Conservation (phyloP, 257 asterid species). For the Jacaranda copaia region DNA sequence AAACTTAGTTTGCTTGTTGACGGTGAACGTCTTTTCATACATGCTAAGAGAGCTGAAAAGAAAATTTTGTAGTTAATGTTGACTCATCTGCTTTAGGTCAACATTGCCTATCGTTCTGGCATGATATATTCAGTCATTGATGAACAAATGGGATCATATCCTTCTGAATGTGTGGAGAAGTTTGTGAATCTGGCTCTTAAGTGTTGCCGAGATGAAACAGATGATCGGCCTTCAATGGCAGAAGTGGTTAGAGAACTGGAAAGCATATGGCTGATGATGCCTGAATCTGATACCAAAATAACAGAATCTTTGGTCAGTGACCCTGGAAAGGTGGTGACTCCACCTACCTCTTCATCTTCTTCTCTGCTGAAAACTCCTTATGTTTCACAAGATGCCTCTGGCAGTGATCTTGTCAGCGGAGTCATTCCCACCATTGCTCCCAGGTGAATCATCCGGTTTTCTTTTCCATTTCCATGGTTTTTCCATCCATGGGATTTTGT, state of each 20-base stretch:
- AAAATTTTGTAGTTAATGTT: not conserved
- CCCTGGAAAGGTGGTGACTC: constrained; percentile 35
- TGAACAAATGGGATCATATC: constrained; percentile 76
- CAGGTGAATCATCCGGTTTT: constrained; percentile 41
- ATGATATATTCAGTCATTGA: constrained; percentile 71
- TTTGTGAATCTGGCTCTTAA: constrained; percentile 67
- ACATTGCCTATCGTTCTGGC: constrained; percentile 67
- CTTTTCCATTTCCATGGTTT: not conserved
- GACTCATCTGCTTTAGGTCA: constrained; percentile 59
- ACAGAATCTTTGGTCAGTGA: constrained; percentile 47
- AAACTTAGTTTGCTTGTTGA: not conserved
- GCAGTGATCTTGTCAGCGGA: constrained; percentile 76
- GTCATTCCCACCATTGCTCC: constrained; percentile 62
- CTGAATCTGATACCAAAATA: constrained; percentile 54
- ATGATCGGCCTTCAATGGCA: constrained; percentile 70
- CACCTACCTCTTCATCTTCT: constrained; percentile 54
- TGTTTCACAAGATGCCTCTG: constrained; percentile 61
- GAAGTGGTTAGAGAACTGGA: constrained; percentile 77
- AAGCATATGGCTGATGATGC: constrained; percentile 64
- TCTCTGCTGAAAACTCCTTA: constrained; percentile 40
- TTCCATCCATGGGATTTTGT: not conserved
- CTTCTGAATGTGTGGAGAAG: constrained; percentile 70
- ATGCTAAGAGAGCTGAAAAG: too few relatives aligned
- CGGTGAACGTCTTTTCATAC: not conserved
- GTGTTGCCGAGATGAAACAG: constrained; percentile 74